Conservation (phyloP, 164 flowering plant species). For the Umbilicus rupestris region DNA sequence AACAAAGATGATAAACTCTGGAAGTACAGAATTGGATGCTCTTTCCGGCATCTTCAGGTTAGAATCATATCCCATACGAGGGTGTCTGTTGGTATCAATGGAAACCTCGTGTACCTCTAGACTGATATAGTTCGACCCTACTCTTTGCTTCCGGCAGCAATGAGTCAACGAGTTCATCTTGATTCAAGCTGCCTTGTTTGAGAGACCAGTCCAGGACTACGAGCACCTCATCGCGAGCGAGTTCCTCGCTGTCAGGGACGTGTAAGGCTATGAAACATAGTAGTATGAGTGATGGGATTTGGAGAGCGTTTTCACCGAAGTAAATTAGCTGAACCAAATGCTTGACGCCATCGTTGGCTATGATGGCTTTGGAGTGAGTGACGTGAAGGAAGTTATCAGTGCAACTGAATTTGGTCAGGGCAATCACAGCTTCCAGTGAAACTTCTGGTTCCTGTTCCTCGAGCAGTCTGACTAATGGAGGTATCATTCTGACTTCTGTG, state of each 20-base stretch:
- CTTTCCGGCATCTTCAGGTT: too few species aligned
- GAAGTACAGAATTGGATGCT: too few species aligned
- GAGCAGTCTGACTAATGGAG: conserved; percentile 4
- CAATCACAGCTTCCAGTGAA: not conserved
- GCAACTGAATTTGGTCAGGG: conserved; percentile 1
- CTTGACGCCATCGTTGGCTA: not conserved
- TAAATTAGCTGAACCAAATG: conserved; percentile 1
- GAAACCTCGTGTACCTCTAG: conserved; percentile 3
- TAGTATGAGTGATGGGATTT: not conserved
- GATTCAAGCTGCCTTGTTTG: not conserved
- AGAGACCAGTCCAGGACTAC: conserved; percentile 1
- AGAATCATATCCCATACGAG: too few species aligned
- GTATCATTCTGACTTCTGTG: not conserved
- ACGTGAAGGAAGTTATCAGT: conserved; percentile 7
- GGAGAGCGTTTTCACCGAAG: conserved; percentile 2
- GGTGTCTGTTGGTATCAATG: not conserved
- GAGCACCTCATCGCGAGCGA: not conserved
- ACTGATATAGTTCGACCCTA: conserved; percentile 3
- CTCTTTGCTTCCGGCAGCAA: conserved; percentile 4
- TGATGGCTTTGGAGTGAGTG: conserved; percentile 2
- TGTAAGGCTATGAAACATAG: conserved; percentile 1
- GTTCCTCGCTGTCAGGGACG: conserved; percentile 8
- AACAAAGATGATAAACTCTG: too few species aligned
- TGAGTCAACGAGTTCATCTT: not conserved
- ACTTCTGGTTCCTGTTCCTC: conserved; percentile 2